phyloP scores from a whole-genome alignment of 139 green algal genomes.

The Chlorella sp. region DNA sequence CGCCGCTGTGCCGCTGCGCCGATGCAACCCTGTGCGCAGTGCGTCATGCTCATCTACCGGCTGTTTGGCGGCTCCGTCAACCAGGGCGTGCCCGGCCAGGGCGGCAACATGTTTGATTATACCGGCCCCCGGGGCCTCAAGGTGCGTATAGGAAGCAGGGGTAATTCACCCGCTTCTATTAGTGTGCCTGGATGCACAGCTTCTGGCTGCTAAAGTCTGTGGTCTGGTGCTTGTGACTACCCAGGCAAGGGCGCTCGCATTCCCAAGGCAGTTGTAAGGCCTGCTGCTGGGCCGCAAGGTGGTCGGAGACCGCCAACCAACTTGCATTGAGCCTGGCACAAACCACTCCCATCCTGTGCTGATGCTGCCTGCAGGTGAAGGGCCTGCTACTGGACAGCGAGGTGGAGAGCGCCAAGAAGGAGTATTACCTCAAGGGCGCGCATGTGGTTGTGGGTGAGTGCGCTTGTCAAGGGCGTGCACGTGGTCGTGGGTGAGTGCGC shows the following conservation, averaged over 20 bases:
- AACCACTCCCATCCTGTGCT: background rate
- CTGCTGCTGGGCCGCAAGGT: too few species aligned
- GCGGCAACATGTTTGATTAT: slow-evolving; percentile 88
- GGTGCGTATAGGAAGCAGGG: slow-evolving; percentile 35
- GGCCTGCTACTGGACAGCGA: slow-evolving; percentile 84
- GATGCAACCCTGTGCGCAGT: background rate
- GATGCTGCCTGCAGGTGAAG: slow-evolving; percentile 56
- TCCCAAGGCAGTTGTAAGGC: too few species aligned
- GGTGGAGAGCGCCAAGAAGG: slow-evolving; percentile 56
- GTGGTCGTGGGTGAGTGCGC: slow-evolving; percentile 53
- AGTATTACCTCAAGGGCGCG: slow-evolving; percentile 56
- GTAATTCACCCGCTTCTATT: too few species aligned
- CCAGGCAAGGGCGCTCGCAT: too few species aligned
- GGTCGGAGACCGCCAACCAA: too few species aligned
- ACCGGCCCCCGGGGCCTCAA: slow-evolving; percentile 74
- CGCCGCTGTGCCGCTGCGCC: too few species aligned
- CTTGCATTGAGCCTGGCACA: background rate
- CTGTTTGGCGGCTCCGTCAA: slow-evolving; percentile 81
- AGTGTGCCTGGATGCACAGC: too few species aligned
- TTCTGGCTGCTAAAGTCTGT: too few species aligned
- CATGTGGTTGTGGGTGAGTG: slow-evolving; percentile 65
- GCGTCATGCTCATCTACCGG: slow-evolving; percentile 75
- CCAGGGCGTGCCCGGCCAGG: slow-evolving; percentile 67
- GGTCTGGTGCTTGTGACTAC: too few species aligned
- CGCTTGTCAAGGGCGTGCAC: slow-evolving; percentile 61